Evolutionary conservation across 306 rosid species (phyloP), one percentile per base, ranked within the genome.

Genomic region (Coriaria nepalensis): DNA sequence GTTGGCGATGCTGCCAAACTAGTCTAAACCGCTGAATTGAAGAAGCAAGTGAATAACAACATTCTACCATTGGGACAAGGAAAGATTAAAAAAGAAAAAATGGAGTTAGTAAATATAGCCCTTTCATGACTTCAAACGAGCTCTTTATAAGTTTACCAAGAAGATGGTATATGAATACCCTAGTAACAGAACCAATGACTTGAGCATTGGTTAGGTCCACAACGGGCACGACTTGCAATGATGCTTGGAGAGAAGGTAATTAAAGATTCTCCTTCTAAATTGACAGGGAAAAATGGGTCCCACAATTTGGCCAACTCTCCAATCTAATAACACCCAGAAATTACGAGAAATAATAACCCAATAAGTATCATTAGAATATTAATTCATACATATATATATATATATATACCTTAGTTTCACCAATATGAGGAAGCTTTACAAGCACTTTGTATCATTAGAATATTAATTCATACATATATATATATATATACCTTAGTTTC

Each of bases 201-300:
- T 60, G 62, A 45, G 67, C 55, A 55, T 61, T 47, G 50, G 54
- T 48, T 42, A 53, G 67, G 47, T 71, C 77, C 4, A 63, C 59
- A 47, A 78, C 78, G 0, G 88, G 96, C 49, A 78, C 79, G 68
- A 72, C 72, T 9, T 64, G 74, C 43, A 76, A 41, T 8, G 35
- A 52, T 81, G 93, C 67, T 73, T 81, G 6, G 82, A 81, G 56
- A 85, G 60, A 52, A 81, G 69, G 29, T 76, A 87, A 61, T 69
- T 85, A 45, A 86, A 49, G 50, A 86, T 53, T 78, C 85, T 53
- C 76, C 85, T 47, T 68, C 72, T 53, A 76, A 48, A 46, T 29
- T 56, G 34, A 69, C 79, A 0, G 86, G 81, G 52, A 86, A 76
- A 78, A 71, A 78, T 10, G 81, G 80, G 62, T 74, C 73, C 95